Evolutionary conservation across 768 basidiomycete genomes (phyloP).

Genomic region (Amanita rubescens): DNA sequence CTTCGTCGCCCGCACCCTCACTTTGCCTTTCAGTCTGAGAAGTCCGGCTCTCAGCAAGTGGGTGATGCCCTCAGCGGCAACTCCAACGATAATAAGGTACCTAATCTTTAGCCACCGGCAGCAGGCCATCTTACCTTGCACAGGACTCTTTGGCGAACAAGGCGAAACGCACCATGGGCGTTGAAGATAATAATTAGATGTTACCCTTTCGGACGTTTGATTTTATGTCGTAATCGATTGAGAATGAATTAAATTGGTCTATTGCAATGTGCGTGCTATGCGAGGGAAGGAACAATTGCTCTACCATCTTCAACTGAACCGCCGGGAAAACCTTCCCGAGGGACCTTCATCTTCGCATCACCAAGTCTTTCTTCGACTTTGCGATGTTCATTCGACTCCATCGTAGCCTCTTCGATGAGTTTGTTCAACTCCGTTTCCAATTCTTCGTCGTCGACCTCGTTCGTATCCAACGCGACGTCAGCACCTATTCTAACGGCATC

Average conservation of each 20-base stretch:
- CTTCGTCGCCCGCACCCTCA: background rate
- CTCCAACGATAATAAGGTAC: constrained; percentile 37
- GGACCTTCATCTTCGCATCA: background rate
- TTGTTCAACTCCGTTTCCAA: constrained; percentile 56
- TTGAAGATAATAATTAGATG: constrained; percentile 27
- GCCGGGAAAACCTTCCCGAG: background rate
- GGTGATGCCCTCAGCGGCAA: constrained; percentile 43
- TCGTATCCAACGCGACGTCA: constrained; percentile 48
- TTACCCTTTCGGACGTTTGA: background rate
- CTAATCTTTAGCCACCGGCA: constrained; percentile 4
- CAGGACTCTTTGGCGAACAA: constrained; percentile 39
- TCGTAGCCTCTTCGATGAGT: background rate
- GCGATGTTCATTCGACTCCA: background rate
- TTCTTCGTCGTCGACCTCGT: constrained; percentile 39
- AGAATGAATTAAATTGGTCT: background rate
- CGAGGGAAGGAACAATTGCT: background rate
- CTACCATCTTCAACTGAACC: background rate
- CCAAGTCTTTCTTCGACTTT: background rate
- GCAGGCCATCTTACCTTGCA: background rate
- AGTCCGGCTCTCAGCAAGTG: constrained; percentile 40
- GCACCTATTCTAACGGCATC: constrained; percentile 65
- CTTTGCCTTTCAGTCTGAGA: constrained; percentile 32
- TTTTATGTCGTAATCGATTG: background rate
- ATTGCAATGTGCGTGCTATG: background rate
- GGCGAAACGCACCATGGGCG: constrained; percentile 46